Base-by-base conservation (phyloP, 2,329 filamentous ascomycete genomes). In the Cryphonectria naterciae region DNA sequence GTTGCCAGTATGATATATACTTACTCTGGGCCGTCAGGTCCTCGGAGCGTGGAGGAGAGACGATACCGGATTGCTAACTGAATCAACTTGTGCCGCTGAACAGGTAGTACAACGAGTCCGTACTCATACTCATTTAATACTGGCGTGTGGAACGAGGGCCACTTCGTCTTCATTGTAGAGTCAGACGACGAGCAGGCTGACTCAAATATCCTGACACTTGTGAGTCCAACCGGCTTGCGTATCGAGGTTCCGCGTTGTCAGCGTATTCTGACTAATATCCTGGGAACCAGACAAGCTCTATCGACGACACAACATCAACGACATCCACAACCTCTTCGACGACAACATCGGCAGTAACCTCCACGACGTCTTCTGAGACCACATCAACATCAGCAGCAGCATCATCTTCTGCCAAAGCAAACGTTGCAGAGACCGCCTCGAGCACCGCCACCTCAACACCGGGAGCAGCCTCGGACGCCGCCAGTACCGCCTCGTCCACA, bases 141-240 rank as follows among this genome's bases (percentile, higher is more conserved):
- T 4, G 63, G 63, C 28, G 46, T 52, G 10, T 65, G 63, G 63
- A n/a, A 65, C 2, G 41, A 65, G 32, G 63, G 63, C 41, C 41
- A 65, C 28, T 65, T 65, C 28, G 46, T 65, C 41, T 65, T 65
- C 32, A 54, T 65, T 22, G 63, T 65, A 28, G 46, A 65, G 17
- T 65, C 63, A 41, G 63, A 46, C 32, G 63, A 65, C 13, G 63
- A 65, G 10, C 17, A 65, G 63, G 63, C 41, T 28, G 63, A 65
- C 8, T 65, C 63, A 2, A 49, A 49, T n/a, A 65, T 37, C 10
- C 32, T 65, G 63, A 54, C 43, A 49, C 15, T 65, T 10, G 63
- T 65, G 25, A 65, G 63, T 39, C 37, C 5, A 49, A 49, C 22
- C 43, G 2, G 22, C 19, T 22, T 22, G 11, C 10, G 22, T 32